phyloP scores from a whole-genome alignment of 176 grass and related monocot species.

The Leersia perrieri region DNA sequence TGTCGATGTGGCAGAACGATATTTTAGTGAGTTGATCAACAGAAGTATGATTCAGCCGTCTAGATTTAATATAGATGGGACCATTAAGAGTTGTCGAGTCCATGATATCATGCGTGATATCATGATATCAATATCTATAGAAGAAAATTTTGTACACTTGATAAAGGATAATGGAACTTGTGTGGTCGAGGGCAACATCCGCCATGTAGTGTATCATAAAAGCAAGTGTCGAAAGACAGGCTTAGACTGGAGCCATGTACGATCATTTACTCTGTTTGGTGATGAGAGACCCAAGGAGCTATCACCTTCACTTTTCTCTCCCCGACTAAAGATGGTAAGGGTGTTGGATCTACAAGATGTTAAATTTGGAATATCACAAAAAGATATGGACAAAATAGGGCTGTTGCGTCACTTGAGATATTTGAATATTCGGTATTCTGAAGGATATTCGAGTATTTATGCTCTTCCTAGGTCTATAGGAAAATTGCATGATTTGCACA shows the following conservation, averaged over 20 bases:
- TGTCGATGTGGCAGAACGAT: not conserved
- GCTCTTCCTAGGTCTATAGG: slow-evolving; percentile 6
- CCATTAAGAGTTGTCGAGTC: not conserved
- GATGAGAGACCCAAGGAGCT: not conserved
- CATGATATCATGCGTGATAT: slow-evolving; percentile 25
- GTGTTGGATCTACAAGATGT: not conserved
- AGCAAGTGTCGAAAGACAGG: too few relatives aligned
- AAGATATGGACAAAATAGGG: not conserved
- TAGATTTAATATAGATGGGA: not conserved
- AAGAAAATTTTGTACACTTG: not conserved
- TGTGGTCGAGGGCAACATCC: not conserved
- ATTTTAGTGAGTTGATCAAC: slow-evolving; percentile 15
- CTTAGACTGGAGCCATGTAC: not conserved
- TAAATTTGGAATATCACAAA: not conserved
- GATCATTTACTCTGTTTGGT: not conserved
- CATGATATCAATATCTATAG: not conserved
- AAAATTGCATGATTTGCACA: not conserved
- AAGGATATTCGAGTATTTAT: too few relatives aligned
- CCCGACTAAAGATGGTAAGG: not conserved
- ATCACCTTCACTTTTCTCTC: not conserved
- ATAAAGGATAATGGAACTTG: not conserved
- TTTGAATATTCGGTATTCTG: accelerated
- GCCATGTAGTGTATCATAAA: not conserved
- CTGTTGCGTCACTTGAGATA: slow-evolving; percentile 9
- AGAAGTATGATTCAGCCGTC: slow-evolving; percentile 27